phyloP scores from a whole-genome alignment of 306 rosid species.

The Rosa rugosa region DNA sequence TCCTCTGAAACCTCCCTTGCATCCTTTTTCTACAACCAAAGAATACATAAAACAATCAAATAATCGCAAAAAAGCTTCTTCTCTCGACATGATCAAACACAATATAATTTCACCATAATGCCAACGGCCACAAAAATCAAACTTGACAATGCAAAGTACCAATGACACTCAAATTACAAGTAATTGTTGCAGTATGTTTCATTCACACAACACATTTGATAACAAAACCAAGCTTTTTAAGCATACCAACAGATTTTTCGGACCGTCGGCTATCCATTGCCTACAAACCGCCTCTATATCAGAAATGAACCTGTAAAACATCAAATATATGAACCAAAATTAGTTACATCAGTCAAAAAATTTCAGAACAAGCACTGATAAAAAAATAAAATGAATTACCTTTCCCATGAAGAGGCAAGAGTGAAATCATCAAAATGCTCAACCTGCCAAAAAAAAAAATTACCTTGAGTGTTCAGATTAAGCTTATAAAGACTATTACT shows the following conservation, averaged over 20 bases:
- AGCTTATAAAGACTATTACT: background rate
- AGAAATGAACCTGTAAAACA: conserved; percentile 72
- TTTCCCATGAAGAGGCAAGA: conserved; percentile 95
- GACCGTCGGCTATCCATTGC: conserved; percentile 86
- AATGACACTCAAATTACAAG: background rate
- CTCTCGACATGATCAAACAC: background rate
- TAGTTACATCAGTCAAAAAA: background rate
- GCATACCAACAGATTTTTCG: conserved; percentile 76
- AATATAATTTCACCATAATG: background rate
- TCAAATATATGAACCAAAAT: background rate
- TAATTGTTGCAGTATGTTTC: background rate
- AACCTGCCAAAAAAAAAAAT: conserved; percentile 43
- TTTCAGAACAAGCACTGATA: background rate
- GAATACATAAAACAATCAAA: conserved; percentile 4
- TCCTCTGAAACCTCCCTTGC: conserved; percentile 58
- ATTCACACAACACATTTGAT: background rate
- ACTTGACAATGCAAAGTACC: background rate
- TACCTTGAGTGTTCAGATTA: background rate
- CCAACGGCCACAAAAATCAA: background rate
- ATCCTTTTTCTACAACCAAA: conserved; percentile 60
- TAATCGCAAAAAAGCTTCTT: background rate
- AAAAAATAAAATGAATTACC: conserved; percentile 36
- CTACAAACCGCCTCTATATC: conserved; percentile 90
- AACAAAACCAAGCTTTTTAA: conserved; percentile 5
- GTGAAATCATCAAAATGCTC: conserved; percentile 99